Evolutionary conservation across 2,329 filamentous ascomycete species (phyloP), one percentile per base, ranked within the genome.

Genomic region (Erysiphe neolycopersici): DNA sequence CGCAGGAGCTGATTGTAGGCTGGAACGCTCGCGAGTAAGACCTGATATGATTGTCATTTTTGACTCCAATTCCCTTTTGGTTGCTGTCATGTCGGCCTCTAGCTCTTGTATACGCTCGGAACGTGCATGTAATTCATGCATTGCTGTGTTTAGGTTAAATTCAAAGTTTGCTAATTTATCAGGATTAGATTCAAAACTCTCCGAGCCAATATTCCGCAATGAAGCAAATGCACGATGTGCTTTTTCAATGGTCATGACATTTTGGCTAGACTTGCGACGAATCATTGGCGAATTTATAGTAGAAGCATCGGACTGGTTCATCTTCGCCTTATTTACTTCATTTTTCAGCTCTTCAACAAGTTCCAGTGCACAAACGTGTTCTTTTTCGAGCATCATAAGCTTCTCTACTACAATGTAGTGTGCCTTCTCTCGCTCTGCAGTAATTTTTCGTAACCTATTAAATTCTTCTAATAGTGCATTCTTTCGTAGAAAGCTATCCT

Each of bases 1-100:
- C 0, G 82, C 85, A 8, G 84, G 79, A 19, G 79, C 79, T 2
- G 68, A 66, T 57, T 87, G 83, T 62, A 94, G 68, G 61, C 84
- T 94, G 3, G 83, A 87, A 46, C 91, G 70, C 60, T 98, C 91
- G 44, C 89, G 77, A 3, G 89, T 92, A 49, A 98, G 66, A 6
- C 89, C 89, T 29, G 83, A 82, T 52, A 98, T 95, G 56, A 98
- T 85, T 29, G 82, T 81, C 66, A 87, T 84, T 69, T 98, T 98
- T 48, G 72, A 76, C 56, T 98, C 89, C 78, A 95, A 92, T 59
- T 98, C 89, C 63, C 84, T 93, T 64, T 82, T 89, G 18, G 84
- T 73, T 4, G 73, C 76, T 22, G 75, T 66, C 45, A 94, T 71
- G 51, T 93, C 87, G 5, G 75, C 74, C 59, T 98, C 89, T 13